phyloP scores from a whole-genome alignment of 768 basidiomycete genomes.

The Plicaturopsis crispa region DNA sequence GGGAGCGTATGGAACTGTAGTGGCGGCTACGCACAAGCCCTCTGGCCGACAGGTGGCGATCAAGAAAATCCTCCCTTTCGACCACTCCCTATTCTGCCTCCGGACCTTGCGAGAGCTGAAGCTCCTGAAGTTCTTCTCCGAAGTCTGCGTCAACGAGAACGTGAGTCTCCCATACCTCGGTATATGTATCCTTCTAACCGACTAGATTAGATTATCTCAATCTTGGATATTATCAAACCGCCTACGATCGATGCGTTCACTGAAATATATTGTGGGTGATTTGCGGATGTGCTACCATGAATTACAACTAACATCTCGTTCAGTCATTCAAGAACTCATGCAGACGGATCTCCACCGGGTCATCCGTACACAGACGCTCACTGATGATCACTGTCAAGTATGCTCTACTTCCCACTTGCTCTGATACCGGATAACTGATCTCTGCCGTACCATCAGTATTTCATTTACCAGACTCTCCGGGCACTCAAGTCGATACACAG shows the following conservation, averaged over 20 bases:
- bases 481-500: conserved; percentile 87
- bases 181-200: conserved; percentile 4
- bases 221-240: conserved; percentile 87
- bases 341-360: conserved; percentile 89
- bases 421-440: conserved; percentile 1
- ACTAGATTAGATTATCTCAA: conserved; percentile 70
- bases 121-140: conserved; percentile 78
- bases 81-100: conserved; percentile 87
- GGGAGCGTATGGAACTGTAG: conserved; percentile 88
- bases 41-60: conserved; percentile 84
- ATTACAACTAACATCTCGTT: conserved; percentile 5
- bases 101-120: conserved; percentile 89
- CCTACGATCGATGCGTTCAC: conserved; percentile 67
- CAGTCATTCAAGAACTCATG: conserved; percentile 84
- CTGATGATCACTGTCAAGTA: conserved; percentile 85
- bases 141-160: conserved; percentile 75
- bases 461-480: conserved; percentile 78
- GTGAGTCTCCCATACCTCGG: conserved; percentile 26
- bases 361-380: conserved; percentile 83
- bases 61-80: conserved; percentile 93
- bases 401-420: conserved; percentile 5
- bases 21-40: conserved; percentile 79
- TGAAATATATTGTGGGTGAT: conserved; percentile 71
- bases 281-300: background rate
- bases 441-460: conserved; percentile 50